These are phyloP conservation scores for Candida verbasci DNA, from an alignment of 805 yeast species.

Conservation along the genomic window DNA sequence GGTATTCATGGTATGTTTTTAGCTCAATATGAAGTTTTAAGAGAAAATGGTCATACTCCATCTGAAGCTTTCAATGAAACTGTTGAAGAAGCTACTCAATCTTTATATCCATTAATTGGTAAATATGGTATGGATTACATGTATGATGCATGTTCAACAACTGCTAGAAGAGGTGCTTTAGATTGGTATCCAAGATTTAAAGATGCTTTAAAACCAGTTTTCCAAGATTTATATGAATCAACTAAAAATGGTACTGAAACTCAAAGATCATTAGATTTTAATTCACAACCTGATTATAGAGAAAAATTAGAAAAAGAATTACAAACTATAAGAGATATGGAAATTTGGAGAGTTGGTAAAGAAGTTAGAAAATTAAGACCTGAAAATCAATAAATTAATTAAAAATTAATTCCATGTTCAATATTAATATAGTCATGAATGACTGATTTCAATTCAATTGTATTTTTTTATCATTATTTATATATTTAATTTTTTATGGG, in stretches of 20 bases:
- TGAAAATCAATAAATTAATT: constrained; percentile 77
- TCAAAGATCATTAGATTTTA: constrained; percentile 95
- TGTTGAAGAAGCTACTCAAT: constrained; percentile 99
- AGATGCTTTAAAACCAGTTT: constrained; percentile 97
- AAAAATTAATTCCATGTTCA: neutral
- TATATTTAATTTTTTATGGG: constrained; percentile 14
- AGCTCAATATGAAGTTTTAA: constrained; percentile 98
- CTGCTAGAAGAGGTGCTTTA: constrained; percentile 99
- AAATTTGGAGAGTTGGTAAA: constrained; percentile 99
- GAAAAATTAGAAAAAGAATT: constrained; percentile 92
- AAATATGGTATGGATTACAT: constrained; percentile 99
- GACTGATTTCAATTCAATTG: constrained; percentile 30
- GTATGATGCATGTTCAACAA: constrained; percentile 99
- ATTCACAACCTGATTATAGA: constrained; percentile 98
- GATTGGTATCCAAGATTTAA: constrained; percentile 99
- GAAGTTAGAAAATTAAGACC: constrained; percentile 99
- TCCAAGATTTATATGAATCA: constrained; percentile 91
- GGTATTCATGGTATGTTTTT: constrained; percentile 99
- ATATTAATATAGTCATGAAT: constrained; percentile 31
- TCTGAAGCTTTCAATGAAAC: constrained; percentile 99
- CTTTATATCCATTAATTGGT: constrained; percentile 97
- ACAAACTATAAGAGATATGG: constrained; percentile 90
- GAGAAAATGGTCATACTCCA: constrained; percentile 99
- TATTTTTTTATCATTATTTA: constrained; percentile 15
- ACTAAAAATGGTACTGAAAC: constrained; percentile 97